Evolutionary conservation across 2,329 filamentous ascomycete species (phyloP).

Genomic region (Colletotrichum simmondsii): DNA sequence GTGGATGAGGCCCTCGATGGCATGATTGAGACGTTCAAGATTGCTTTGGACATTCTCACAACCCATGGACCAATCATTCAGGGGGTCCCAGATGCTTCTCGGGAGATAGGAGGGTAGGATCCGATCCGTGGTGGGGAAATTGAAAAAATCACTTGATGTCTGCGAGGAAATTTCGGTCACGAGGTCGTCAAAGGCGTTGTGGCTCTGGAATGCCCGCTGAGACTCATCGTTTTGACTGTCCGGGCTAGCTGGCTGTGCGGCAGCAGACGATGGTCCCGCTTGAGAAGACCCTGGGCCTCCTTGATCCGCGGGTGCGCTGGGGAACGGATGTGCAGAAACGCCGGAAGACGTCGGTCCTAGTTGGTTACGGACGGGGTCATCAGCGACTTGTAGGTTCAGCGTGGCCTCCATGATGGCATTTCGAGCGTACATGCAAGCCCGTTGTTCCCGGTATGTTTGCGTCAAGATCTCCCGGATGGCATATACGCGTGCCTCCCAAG

Average conservation of each 20-base stretch:
- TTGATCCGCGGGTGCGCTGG: not conserved
- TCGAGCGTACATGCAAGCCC: not conserved
- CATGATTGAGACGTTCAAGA: not conserved
- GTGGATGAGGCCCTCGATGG: conserved; percentile 4
- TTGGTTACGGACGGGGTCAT: not conserved
- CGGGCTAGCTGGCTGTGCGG: not conserved
- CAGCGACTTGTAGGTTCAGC: not conserved
- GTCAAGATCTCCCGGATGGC: not conserved
- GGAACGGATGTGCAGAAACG: not conserved
- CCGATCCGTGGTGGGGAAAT: not conserved
- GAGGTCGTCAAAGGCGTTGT: not conserved
- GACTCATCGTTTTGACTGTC: not conserved
- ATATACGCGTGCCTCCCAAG: not conserved
- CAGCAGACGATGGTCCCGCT: not conserved
- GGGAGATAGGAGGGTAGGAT: not conserved
- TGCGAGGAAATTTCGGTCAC: not conserved
- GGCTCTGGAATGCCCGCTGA: not conserved
- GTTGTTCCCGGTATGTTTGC: not conserved
- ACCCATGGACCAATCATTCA: not conserved
- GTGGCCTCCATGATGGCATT: not conserved
- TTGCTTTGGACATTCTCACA: not conserved
- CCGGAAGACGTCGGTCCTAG: not conserved
- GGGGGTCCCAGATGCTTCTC: not conserved
- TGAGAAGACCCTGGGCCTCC: not conserved
- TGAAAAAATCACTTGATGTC: not conserved